Conservation (phyloP, 345 rosid species). For the Citrus mangshanensis region DNA sequence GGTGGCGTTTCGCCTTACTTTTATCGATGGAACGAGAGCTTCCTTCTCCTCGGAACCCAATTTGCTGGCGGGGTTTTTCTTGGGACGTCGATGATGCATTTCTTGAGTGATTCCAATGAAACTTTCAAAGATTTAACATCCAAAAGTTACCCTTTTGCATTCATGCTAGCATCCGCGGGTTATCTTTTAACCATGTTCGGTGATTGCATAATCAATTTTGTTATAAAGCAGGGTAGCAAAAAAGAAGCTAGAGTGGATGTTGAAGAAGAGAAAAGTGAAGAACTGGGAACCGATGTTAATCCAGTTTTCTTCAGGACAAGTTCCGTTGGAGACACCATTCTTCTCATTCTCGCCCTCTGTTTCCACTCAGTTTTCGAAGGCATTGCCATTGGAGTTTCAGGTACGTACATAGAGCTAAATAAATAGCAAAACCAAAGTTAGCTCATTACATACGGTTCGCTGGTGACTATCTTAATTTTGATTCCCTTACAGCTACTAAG, state of each 20-base stretch:
- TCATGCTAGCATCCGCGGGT: slow-evolving; percentile 69
- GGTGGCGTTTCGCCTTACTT: slow-evolving; percentile 79
- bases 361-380: slow-evolving; percentile 89
- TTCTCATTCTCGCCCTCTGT: slow-evolving; percentile 71
- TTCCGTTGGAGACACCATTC: slow-evolving; percentile 61
- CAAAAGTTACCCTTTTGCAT: slow-evolving; percentile 66
- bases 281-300: slow-evolving; percentile 18
- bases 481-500: slow-evolving; percentile 34
- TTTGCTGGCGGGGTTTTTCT: slow-evolving; percentile 81
- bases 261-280: slow-evolving; percentile 32
- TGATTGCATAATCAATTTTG: slow-evolving; percentile 49
- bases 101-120: slow-evolving; percentile 65
- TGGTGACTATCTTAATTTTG: not conserved
- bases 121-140: slow-evolving; percentile 48
- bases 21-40: slow-evolving; percentile 66
- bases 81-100: slow-evolving; percentile 69
- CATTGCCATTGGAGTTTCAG: slow-evolving; percentile 81
- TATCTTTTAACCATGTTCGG: slow-evolving; percentile 80
- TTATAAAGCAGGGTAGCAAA: slow-evolving; percentile 17
- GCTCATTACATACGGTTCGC: no score
- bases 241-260: slow-evolving; percentile 24
- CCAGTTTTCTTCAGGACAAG: slow-evolving; percentile 42
- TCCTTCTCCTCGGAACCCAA: slow-evolving; percentile 74
- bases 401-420: slow-evolving; percentile 20
- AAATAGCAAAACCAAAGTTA: no score